Percentiles rank a stretch among this genome's conserved stretches.
Evolutionary conservation across 139 green algal species (phyloP).

Genomic region (Closterium sp.): DNA sequence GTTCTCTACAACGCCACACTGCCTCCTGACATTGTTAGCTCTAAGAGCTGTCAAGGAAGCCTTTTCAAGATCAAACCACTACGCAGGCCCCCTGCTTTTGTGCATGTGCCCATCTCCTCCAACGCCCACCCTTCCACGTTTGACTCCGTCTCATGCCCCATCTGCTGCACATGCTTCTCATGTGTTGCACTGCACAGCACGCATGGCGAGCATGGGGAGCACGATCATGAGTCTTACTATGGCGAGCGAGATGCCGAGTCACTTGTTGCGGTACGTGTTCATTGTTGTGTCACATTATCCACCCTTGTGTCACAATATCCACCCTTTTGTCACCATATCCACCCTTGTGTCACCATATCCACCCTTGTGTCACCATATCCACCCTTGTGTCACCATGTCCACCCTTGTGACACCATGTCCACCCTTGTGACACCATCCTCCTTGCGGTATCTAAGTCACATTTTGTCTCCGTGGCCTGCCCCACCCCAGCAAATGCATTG

Average conservation of each 20-base stretch:
- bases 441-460: too few relatives aligned
- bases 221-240: conserved; percentile 74
- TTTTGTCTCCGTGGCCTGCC: too few relatives aligned
- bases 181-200: not conserved
- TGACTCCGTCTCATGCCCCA: not conserved
- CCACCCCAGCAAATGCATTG: too few relatives aligned
- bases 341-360: not conserved
- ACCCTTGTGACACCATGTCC: not conserved
- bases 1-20: too few relatives aligned
- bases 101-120: too few relatives aligned
- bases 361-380: not conserved
- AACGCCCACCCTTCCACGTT: too few relatives aligned
- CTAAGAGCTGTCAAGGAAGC: too few relatives aligned
- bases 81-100: too few relatives aligned
- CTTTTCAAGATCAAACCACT: too few relatives aligned
- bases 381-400: not conserved
- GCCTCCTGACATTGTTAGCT: too few relatives aligned
- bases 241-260: conserved; percentile 84
- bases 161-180: not conserved
- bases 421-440: not conserved
- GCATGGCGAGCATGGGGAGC: conserved; percentile 44
- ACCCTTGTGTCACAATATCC: not conserved
- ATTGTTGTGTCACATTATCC: not conserved
- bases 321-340: not conserved
- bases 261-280: conserved; percentile 53